Evolutionary conservation across 805 yeast species (phyloP), one percentile per base, ranked within the genome.

Genomic region (Yarrowia sp.): DNA sequence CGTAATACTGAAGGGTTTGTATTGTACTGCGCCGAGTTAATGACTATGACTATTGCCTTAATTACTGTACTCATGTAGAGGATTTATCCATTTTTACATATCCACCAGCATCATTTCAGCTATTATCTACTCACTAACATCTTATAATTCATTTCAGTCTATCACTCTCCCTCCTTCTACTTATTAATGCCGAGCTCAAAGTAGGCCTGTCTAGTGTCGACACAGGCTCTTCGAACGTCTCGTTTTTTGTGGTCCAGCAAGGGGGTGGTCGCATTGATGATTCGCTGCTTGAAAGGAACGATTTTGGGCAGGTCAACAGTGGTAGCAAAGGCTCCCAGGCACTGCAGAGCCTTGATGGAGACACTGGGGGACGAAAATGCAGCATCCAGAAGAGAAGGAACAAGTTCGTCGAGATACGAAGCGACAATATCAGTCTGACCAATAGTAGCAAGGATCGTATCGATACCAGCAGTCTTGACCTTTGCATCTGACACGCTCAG

Each of bases 201-300:
- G 73, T 85, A 88, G 0, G 82, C 79, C 75, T 94, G 98, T 74
- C 97, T 85, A 67, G 94, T 86, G 72, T 89, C 92, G 66, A 90
- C 87, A 8, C 94, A 89, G 64, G 85, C 82, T 74, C 86, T 88
- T 74, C 99, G 84, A 1, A 94, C 91, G 2, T 77, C 79, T 76
- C 99, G 84, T 74, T 82, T 88, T 58, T 82, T 83, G 76, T 94
- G 97, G 71, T 89, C 95, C 70, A 95, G 79, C 0, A 84, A 87
- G 0, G 73, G 75, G 0, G 79, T 79, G 53, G 90, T 77, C 14
- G 80, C 81, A 19, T 72, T 76, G 43, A 90, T 79, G 12, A 91
- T 79, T 12, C 75, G 76, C 4, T 74, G 74, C 74, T 84, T 85
- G 73, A 82, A 88, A 6, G 88, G 87, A 24, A 84, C 78, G 66